These are phyloP conservation scores for Suillus variegatus DNA, from an alignment of 768 basidiomycete genomes.

Conservation along the genomic window DNA sequence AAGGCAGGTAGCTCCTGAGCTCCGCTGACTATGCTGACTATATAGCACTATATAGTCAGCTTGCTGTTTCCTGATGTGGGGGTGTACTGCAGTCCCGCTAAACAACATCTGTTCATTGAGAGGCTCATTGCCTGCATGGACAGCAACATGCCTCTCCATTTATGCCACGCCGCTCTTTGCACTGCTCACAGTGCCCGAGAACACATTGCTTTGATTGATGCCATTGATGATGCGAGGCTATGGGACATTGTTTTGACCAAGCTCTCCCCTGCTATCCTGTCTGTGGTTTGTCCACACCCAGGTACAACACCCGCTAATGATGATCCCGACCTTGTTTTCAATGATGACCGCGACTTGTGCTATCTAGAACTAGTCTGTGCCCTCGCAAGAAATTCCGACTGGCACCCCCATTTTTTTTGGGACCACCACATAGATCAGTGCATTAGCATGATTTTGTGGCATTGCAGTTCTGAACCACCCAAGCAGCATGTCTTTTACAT, in stretches of 20 bases:
- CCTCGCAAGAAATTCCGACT: neutral
- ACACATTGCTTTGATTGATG: neutral
- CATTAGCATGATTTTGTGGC: neutral
- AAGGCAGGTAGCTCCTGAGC: too few relatives aligned
- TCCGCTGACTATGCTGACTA: too few relatives aligned
- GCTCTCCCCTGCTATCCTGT: neutral
- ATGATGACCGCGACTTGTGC: neutral
- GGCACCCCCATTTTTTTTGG: neutral
- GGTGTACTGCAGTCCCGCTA: neutral
- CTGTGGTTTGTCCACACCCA: neutral
- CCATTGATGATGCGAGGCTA: neutral
- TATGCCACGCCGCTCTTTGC: neutral
- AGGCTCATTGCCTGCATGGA: neutral
- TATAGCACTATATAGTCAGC: too few relatives aligned
- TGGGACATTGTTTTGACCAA: neutral
- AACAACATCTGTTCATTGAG: neutral
- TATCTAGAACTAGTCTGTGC: neutral
- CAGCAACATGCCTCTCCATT: neutral
- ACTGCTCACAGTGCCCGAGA: neutral
- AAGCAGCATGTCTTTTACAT: neutral
- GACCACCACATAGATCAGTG: neutral
- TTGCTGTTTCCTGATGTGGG: too few relatives aligned
- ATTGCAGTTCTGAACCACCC: neutral
- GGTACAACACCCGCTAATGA: neutral
- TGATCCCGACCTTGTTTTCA: rapidly evolving